phyloP scores from a whole-genome alignment of 2,329 filamentous ascomycete species.

The Colletotrichum karsti region DNA sequence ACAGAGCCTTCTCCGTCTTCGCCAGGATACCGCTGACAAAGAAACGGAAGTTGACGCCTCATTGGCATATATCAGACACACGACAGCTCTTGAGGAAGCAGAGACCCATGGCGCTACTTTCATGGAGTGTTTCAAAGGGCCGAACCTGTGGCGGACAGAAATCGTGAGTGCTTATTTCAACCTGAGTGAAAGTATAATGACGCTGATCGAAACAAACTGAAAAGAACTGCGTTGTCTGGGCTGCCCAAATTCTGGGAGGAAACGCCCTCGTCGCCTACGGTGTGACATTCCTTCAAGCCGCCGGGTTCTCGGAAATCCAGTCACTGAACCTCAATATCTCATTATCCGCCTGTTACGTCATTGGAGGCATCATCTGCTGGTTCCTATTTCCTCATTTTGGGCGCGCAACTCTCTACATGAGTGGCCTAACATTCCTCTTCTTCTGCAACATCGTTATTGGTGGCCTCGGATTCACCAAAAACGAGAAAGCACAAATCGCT shows the following conservation, averaged over 20 bases:
- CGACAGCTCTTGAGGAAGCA: slow-evolving; percentile 54
- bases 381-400: slow-evolving; percentile 48
- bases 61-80: slow-evolving; percentile 50
- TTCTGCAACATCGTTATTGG: slow-evolving; percentile 44
- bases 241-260: slow-evolving; percentile 46
- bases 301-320: slow-evolving; percentile 44
- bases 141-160: slow-evolving; percentile 53
- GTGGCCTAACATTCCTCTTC: slow-evolving; percentile 46
- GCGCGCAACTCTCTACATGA: slow-evolving; percentile 48
- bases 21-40: slow-evolving; percentile 31
- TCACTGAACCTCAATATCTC: slow-evolving; percentile 49
- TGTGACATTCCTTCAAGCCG: slow-evolving; percentile 47
- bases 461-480: slow-evolving; percentile 35
- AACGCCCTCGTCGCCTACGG: slow-evolving; percentile 45
- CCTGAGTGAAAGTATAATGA: neutral
- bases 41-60: slow-evolving; percentile 37
- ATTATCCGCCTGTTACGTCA: slow-evolving; percentile 47
- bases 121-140: slow-evolving; percentile 56
- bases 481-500: slow-evolving; percentile 28
- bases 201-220: neutral
- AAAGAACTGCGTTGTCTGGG: slow-evolving; percentile 48
- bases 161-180: slow-evolving; percentile 32
- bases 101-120: slow-evolving; percentile 48
- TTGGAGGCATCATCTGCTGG: slow-evolving; percentile 49
- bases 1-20: slow-evolving; percentile 34